These are phyloP conservation scores for Gigaspora rosea DNA, from an alignment of 192 early-diverging fungal species.

Conservation along the genomic window DNA sequence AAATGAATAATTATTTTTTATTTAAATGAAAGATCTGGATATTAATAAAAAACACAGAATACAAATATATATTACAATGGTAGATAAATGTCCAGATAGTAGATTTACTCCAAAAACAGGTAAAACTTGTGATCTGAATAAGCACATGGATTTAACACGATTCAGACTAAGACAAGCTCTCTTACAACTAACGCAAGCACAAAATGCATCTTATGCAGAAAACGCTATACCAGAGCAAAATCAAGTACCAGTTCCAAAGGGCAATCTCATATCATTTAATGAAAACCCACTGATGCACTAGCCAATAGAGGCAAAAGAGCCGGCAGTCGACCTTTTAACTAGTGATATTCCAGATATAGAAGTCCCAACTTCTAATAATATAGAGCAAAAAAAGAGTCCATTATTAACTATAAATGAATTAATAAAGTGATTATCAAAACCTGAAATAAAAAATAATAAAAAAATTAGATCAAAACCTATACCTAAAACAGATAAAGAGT, in stretches of 20 bases:
- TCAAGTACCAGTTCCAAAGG: not conserved
- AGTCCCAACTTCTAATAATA: too few species aligned
- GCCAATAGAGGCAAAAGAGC: not conserved
- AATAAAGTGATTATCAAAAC: too few species aligned
- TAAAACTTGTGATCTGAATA: slow-evolving; percentile 25
- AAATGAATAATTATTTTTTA: too few species aligned
- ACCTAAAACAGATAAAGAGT: slow-evolving; percentile 12
- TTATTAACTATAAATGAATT: too few species aligned
- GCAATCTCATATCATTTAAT: slow-evolving; percentile 21
- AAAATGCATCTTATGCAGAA: not conserved
- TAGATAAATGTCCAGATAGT: slow-evolving; percentile 14
- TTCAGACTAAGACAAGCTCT: not conserved
- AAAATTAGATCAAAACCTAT: slow-evolving; percentile 28
- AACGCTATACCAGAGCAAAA: slow-evolving; percentile 11
- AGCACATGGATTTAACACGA: slow-evolving; percentile 20
- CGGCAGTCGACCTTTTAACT: slow-evolving; percentile 3
- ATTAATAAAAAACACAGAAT: not conserved
- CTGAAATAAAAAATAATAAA: slow-evolving; percentile 24
- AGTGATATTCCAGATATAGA: too few species aligned
- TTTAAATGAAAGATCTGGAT: not conserved
- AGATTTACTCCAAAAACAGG: slow-evolving; percentile 12
- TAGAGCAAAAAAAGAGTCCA: too few species aligned
- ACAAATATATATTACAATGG: not conserved
- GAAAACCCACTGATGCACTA: slow-evolving; percentile 8
- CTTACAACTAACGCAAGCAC: not conserved